Evolutionary conservation across 2,329 filamentous ascomycete species (phyloP), one percentile per base, ranked within the genome.

Genomic region (Rachicladosporium sp.): DNA sequence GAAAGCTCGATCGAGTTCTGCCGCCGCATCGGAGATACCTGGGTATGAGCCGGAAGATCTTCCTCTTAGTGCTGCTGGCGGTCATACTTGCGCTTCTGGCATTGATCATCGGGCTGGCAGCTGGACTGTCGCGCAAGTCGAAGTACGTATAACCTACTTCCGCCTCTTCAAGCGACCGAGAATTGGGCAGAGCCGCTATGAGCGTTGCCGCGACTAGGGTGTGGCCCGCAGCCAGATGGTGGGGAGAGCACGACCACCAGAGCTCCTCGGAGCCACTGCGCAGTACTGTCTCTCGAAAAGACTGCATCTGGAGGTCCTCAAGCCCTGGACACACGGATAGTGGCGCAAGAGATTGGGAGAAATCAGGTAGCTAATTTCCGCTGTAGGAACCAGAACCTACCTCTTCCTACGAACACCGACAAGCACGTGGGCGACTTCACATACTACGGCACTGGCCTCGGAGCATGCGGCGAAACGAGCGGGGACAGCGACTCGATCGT

Each of bases 401-500:
- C 71, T 3, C 62, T 75, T 6, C 72, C 72, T 2, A 63, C 61
- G 15, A 66, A 70, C 40, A 63, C 65, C 8, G 63, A 68, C 1
- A 67, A 69, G 1, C 75, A 73, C 50, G 69, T 63, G 3, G 80
- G 79, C 37, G 78, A 83, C 37, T 57, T 83, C 37, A 85, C 80
- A 1, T 88, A 78, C 62, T 88, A 82, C 57, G 62, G 65, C 12
- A 73, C 80, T 0, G 73, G 59, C 0, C 66, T 83, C 3, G 82
- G 83, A 10, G 77, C 82, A 0, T 89, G 84, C 55, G 83, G 82
- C 4, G 59, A 70, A 27, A 67, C 61, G 1, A 75, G 72, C 38
- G 59, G 54, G 1, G 63, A 67, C 6, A 59, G 56, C 6, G 78
- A 86, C 42, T 53, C 69, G 41, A 73, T 88, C 31, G 78, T 74